phyloP scores from a whole-genome alignment of 306 rosid species.

The Mimosa pudica region DNA sequence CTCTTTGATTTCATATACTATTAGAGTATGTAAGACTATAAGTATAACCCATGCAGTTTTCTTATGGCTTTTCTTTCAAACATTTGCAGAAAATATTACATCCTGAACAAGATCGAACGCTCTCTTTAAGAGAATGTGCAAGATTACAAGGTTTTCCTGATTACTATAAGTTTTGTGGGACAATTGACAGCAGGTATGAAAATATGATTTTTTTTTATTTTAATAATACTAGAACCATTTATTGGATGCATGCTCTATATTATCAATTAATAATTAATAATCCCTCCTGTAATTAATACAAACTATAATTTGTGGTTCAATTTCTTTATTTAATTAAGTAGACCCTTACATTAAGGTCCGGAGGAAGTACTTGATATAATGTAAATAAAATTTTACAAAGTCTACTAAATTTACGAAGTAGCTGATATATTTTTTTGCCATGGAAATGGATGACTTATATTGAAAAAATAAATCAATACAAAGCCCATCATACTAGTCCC shows the following conservation, averaged over 20 bases:
- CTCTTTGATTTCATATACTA: constrained; percentile 33
- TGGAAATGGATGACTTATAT: too few species aligned
- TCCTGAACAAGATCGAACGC: constrained; percentile 86
- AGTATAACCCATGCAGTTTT: constrained; percentile 6
- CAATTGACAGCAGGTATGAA: constrained; percentile 68
- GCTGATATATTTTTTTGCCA: too few species aligned
- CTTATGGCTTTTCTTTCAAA: constrained; percentile 26
- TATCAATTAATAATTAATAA: neutral
- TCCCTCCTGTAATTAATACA: too few species aligned
- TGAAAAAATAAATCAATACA: too few species aligned
- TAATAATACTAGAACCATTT: neutral
- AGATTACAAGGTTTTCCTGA: constrained; percentile 97
- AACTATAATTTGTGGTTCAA: too few species aligned
- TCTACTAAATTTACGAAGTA: too few species aligned
- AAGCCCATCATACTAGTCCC: too few species aligned
- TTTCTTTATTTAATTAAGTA: too few species aligned
- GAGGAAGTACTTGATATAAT: neutral
- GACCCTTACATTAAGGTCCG: too few species aligned
- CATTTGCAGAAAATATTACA: constrained; percentile 64
- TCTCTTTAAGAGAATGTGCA: constrained; percentile 78
- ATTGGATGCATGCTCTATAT: neutral
- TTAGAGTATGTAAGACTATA: too few species aligned
- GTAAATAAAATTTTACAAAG: too few species aligned
- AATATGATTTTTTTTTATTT: constrained; percentile 5
- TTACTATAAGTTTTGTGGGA: constrained; percentile 74